Percentiles rank a stretch among this genome's conserved stretches.
phyloP scores from a whole-genome alignment of 2,329 filamentous ascomycete species.

The Cladosporium sphaerospermum region DNA sequence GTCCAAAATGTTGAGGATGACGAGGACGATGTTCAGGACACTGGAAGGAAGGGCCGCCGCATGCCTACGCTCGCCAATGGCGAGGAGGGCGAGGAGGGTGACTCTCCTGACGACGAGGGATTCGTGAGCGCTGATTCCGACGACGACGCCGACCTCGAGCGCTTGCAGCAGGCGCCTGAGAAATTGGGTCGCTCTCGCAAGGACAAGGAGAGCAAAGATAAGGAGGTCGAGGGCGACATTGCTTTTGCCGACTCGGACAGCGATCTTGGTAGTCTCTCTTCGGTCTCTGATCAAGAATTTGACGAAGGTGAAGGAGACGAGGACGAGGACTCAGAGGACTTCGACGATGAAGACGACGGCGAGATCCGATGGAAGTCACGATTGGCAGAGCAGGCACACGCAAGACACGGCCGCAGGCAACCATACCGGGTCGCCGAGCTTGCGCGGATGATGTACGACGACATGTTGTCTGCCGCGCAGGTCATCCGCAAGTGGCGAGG shows the following conservation, averaged over 20 bases:
- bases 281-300: slow-evolving; percentile 50
- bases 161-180: slow-evolving; percentile 39
- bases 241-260: slow-evolving; percentile 96
- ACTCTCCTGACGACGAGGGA: slow-evolving; percentile 47
- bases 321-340: slow-evolving; percentile 59
- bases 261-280: slow-evolving; percentile 82
- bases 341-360: slow-evolving; percentile 63
- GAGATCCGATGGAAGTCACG: slow-evolving; percentile 83
- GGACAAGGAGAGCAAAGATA: slow-evolving; percentile 47
- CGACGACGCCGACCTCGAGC: slow-evolving; percentile 47
- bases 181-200: slow-evolving; percentile 44
- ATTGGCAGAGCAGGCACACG: slow-evolving; percentile 66
- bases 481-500: slow-evolving; percentile 77
- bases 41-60: slow-evolving; percentile 34
- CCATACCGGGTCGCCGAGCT: slow-evolving; percentile 76
- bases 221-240: slow-evolving; percentile 59
- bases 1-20: slow-evolving; percentile 50
- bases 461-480: slow-evolving; percentile 65
- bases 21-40: slow-evolving; percentile 39
- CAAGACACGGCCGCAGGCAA: slow-evolving; percentile 62
- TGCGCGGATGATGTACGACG: slow-evolving; percentile 82
- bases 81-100: slow-evolving; percentile 42
- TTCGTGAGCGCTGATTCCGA: slow-evolving; percentile 45
- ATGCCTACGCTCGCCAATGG: slow-evolving; percentile 46
- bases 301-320: slow-evolving; percentile 36